A percentile compares a stretch with the other conserved stretches of the same genome.
phyloP scores from a whole-genome alignment of 805 yeast species.

The Lipomyces japonicus region DNA sequence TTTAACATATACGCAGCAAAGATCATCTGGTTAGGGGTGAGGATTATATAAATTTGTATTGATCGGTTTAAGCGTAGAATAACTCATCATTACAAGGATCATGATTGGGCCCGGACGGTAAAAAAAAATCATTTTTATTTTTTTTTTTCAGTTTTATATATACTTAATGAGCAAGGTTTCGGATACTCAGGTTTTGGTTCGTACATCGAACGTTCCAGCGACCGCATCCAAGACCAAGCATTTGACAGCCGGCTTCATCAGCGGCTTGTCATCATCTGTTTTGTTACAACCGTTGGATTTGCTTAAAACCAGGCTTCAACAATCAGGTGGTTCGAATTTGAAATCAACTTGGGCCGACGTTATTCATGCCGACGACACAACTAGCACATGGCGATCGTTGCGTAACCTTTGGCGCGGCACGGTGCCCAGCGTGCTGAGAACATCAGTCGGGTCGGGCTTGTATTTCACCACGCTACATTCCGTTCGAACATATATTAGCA shows the following conservation, averaged over 20 bases:
- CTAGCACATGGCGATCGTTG: slow-evolving; percentile 13
- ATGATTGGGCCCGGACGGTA: no score
- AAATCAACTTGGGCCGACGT: slow-evolving; percentile 7
- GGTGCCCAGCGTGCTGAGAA: slow-evolving; percentile 81
- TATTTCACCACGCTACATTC: slow-evolving; percentile 71
- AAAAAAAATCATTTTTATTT: no score
- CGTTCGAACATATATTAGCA: slow-evolving; percentile 49
- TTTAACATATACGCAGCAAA: no score
- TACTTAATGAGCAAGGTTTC: no score
- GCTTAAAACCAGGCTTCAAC: slow-evolving; percentile 83
- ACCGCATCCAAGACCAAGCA: background rate
- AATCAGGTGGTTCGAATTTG: slow-evolving; percentile 32
- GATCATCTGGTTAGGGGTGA: no score
- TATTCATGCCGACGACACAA: background rate
- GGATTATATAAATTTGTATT: no score
- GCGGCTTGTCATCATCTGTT: slow-evolving; percentile 79
- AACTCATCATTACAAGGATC: no score
- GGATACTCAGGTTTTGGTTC: background rate
- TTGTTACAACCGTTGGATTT: slow-evolving; percentile 85
- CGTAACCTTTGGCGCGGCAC: slow-evolving; percentile 83
- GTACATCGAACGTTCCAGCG: no score
- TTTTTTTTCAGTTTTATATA: no score
- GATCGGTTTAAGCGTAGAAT: no score
- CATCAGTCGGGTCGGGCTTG: slow-evolving; percentile 85
- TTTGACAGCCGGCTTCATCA: slow-evolving; percentile 33